Evolutionary conservation across 495 filamentous ascomycete species (phyloP).

Genomic region (Aspergillus olivimuriae): DNA sequence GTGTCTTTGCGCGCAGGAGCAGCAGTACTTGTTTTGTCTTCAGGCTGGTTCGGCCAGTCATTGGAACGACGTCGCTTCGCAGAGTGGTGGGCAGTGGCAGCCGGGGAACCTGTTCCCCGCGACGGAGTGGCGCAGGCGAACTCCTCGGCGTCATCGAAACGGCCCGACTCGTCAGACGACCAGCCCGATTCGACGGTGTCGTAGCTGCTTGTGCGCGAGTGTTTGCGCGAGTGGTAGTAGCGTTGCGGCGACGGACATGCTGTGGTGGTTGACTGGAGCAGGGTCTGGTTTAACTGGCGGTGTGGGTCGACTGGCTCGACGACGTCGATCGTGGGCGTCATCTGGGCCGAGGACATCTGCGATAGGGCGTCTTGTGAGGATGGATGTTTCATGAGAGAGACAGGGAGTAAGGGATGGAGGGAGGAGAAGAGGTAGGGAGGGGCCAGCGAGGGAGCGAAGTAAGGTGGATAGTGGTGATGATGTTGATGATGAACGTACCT

Average conservation of each 20-base stretch:
- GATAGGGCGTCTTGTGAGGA: no score
- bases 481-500: neutral
- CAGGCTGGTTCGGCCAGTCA: slow-evolving; percentile 37
- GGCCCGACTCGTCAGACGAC: slow-evolving; percentile 31
- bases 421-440: neutral
- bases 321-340: slow-evolving; percentile 2
- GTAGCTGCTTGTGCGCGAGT: slow-evolving; percentile 19
- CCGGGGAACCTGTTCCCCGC: slow-evolving; percentile 4
- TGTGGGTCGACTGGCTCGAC: slow-evolving; percentile 11
- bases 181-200: slow-evolving; percentile 17
- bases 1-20: slow-evolving; percentile 6
- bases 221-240: slow-evolving; percentile 27
- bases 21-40: slow-evolving; percentile 5
- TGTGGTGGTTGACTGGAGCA: slow-evolving; percentile 12
- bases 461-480: neutral
- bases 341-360: slow-evolving; percentile 9
- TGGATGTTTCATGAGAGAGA: neutral
- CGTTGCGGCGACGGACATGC: neutral
- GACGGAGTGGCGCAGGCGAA: slow-evolving; percentile 3
- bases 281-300: slow-evolving; percentile 18
- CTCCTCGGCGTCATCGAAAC: slow-evolving; percentile 41
- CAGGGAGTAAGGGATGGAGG: slow-evolving; percentile 5
- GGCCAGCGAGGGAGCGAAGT: neutral
- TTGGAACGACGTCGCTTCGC: slow-evolving; percentile 42
- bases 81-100: slow-evolving; percentile 26